Base-by-base conservation (phyloP, 2,329 filamentous ascomycete species). In the Cladosporium sp. region DNA sequence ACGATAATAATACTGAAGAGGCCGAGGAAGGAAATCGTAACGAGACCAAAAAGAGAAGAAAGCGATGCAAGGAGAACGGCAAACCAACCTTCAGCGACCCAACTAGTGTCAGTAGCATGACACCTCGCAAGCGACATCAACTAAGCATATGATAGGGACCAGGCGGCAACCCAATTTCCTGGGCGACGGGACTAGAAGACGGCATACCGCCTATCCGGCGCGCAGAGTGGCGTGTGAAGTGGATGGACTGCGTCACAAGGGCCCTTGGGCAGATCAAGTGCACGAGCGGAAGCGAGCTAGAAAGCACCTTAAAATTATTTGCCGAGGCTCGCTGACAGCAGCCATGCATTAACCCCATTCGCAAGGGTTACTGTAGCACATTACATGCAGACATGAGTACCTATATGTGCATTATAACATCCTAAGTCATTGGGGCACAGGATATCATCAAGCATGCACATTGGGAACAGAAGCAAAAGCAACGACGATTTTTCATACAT, bases 231-330 rank as follows among this genome's bases (percentile, higher is more conserved):
- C 47, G 49, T 51, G 49, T 51, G 49, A 9, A 19, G 49, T 51
- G 49, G 49, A 51, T 51, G 49, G 49, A 38, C 20, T 22, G 36
- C 49, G 49, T 51, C 49, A 51, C 49, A 51, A 51, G 49, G 34
- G n/a, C n/a, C n/a, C n/a, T n/a, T n/a, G n/a, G n/a, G 49, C 37
- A 30, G 47, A 51, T 51, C 28, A 51, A 25, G 49, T 37, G 49
- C 34, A 34, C 20, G 49, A 20, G 25, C 43, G 25, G 25, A 47
- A 12, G 49, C 20, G 49, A 20, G 25, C 43, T 47, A 25, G 25
- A 14, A 47, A 47, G 43, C 22, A 47, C 22, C 43, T 47, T 47
- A 47, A 47, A 47, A n/a, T 25, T 11, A 34, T 3, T 34, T 34
- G 30, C 30, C 30, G 30, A 34, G 30, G 30, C 30, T 34, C 30